Evolutionary conservation across 768 basidiomycete genomes (phyloP), one percentile per base, ranked within the genome.

Genomic region (Boletus subcaerulescens): DNA sequence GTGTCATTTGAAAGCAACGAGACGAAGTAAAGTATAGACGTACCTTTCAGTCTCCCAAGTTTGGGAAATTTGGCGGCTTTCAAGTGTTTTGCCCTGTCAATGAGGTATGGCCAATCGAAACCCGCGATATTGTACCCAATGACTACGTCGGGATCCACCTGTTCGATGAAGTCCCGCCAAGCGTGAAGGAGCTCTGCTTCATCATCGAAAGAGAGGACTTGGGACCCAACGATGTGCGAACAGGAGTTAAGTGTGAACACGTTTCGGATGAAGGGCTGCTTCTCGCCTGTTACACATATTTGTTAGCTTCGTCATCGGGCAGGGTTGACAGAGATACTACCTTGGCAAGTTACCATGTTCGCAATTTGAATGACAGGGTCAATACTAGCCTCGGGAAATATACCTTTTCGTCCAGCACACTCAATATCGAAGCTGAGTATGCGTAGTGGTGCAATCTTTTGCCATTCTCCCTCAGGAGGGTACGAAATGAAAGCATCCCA

Each of bases 351-450:
- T 12, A 98, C 96, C 97, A 98, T 98, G 70, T 93, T 97, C 1
- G 96, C 97, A 56, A 98, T 98, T 66, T 98, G 97, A 63, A 98
- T 98, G 52, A 99, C 93, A 10, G 96, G 96, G 71, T 99, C 97
- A 31, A 80, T 69, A 11, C 85, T 76, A 9, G 97, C 80, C 65
- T 98, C 97, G 0, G 97, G 97, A 66, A 99, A 99, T 61, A 98
- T 89, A 31, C 97, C 97, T 65, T 98, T 98, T 24, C 97, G 77
- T 20, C 97, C 97, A 0, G 97, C 97, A 72, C 97, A 99, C 73
- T 99, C 97, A 62, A 99, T 98, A 83, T 99, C 97, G 64, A 99
- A 99, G 64, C 93, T 95, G 31, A 99, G 79, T 64, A 98, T 91
- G 17, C 97, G 85, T 0, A 98, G 75, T 0, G 97, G 97, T 0